Percentiles rank a stretch among this genome's conserved stretches.
Conservation (phyloP, 768 basidiomycete species). For the Dioszegia hungarica region DNA sequence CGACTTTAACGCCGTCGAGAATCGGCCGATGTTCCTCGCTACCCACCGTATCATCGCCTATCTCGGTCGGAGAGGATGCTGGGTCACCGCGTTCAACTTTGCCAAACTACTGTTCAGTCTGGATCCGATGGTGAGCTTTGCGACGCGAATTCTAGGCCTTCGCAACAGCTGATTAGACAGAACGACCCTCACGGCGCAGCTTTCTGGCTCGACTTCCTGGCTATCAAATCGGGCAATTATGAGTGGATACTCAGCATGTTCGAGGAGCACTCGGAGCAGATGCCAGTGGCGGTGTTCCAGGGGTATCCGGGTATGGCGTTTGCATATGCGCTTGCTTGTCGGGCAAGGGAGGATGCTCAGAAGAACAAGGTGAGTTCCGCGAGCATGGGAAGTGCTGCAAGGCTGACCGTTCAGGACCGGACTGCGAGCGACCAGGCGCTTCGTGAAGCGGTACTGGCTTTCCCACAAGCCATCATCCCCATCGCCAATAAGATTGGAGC, state of each 20-base stretch:
- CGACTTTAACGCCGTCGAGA: conserved; percentile 83
- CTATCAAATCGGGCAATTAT: conserved; percentile 71
- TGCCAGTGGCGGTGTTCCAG: conserved; percentile 55
- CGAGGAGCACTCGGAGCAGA: conserved; percentile 50
- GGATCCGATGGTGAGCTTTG: conserved; percentile 56
- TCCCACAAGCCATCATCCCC: conserved; percentile 74
- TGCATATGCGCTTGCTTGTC: conserved; percentile 57
- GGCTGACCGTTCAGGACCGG: conserved; percentile 52
- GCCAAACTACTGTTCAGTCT: conserved; percentile 76
- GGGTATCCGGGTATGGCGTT: conserved; percentile 61
- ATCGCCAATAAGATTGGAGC: conserved; percentile 82
- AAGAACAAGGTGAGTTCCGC: conserved; percentile 50
- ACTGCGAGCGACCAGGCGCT: conserved; percentile 64
- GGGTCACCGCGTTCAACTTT: conserved; percentile 86
- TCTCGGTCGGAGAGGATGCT: conserved; percentile 80
- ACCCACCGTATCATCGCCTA: conserved; percentile 80
- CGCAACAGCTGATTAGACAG: conserved; percentile 20
- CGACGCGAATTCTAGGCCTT: neutral
- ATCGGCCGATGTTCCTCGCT: conserved; percentile 85
- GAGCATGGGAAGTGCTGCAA: neutral
- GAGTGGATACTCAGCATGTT: conserved; percentile 71
- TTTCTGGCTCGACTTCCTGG: conserved; percentile 72
- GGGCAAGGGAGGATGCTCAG: conserved; percentile 54
- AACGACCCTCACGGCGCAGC: conserved; percentile 81
- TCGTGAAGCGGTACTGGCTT: conserved; percentile 65